A percentile compares a stretch with the other conserved stretches of the same genome.
phyloP scores from a whole-genome alignment of 2,329 filamentous ascomycete species.

The Cytospora piceae region DNA sequence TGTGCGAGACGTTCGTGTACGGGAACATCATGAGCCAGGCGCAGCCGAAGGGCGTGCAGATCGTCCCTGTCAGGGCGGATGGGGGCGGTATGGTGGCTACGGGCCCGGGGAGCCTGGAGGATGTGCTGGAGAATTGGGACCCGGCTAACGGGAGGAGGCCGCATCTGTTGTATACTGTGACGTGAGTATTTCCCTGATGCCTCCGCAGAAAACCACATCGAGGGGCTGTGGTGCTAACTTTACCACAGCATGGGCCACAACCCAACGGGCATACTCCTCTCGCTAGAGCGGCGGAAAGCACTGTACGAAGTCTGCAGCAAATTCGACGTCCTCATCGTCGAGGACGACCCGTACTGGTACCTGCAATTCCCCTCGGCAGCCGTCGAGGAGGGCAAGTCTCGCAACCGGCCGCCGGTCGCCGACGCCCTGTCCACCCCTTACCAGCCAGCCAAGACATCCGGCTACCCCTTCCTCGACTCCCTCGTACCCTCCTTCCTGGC shows the following conservation, averaged over 20 bases:
- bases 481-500: slow-evolving; percentile 81
- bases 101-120: slow-evolving; percentile 73
- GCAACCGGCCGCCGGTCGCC: slow-evolving; percentile 41
- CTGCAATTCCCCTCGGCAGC: slow-evolving; percentile 81
- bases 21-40: slow-evolving; percentile 73
- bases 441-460: slow-evolving; percentile 50
- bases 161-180: slow-evolving; percentile 87
- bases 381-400: slow-evolving; percentile 52
- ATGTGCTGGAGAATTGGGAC: slow-evolving; percentile 86
- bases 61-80: slow-evolving; percentile 77
- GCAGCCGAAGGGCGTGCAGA: slow-evolving; percentile 69
- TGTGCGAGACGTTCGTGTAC: slow-evolving; percentile 83
- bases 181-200: slow-evolving; percentile 56
- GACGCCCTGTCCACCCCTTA: slow-evolving; percentile 39
- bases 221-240: neutral
- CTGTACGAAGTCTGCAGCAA: slow-evolving; percentile 80
- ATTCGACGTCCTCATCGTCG: slow-evolving; percentile 88
- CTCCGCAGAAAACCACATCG: neutral
- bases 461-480: slow-evolving; percentile 80
- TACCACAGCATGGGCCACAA: slow-evolving; percentile 72
- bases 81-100: slow-evolving; percentile 75
- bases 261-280: slow-evolving; percentile 77
- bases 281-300: slow-evolving; percentile 72
- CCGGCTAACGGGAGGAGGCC: slow-evolving; percentile 72
- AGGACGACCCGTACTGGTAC: slow-evolving; percentile 97